Conservation (phyloP, 108 stramenopile species). For the Fragilariopsis cylindrus region DNA sequence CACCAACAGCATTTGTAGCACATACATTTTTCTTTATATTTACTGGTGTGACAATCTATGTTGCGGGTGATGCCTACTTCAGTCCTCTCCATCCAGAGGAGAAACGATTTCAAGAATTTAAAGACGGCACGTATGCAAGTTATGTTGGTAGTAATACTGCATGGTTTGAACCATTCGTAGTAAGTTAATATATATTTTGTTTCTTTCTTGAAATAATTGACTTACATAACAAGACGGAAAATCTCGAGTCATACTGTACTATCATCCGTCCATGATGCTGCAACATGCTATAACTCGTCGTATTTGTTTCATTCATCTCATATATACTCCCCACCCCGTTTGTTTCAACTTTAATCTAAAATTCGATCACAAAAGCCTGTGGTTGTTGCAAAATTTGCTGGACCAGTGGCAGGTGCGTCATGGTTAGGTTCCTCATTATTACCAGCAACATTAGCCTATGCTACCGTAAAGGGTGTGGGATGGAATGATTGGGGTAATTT, state of each 20-base stretch:
- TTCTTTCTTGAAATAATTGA: conserved; percentile 5
- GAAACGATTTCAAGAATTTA: conserved; percentile 34
- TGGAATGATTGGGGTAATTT: conserved; percentile 69
- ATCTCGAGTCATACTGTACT: too few species aligned
- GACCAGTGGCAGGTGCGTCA: conserved; percentile 32
- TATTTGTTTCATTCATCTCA: too few species aligned
- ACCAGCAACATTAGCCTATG: conserved; percentile 57
- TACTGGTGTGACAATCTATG: conserved; percentile 48
- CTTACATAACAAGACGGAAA: neutral
- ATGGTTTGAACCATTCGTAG: conserved; percentile 63
- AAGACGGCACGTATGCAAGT: conserved; percentile 34
- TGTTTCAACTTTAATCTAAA: too few species aligned
- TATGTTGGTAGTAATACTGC: conserved; percentile 47
- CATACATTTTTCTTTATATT: conserved; percentile 65
- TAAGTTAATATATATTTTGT: neutral
- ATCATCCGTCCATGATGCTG: too few species aligned
- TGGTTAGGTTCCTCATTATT: conserved; percentile 49
- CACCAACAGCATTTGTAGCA: conserved; percentile 57
- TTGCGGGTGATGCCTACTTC: conserved; percentile 48
- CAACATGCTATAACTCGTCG: too few species aligned
- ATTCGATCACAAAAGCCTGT: neutral
- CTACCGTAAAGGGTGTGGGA: conserved; percentile 52
- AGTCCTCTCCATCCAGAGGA: conserved; percentile 45
- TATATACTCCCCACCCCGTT: too few species aligned
- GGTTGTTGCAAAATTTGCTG: conserved; percentile 41